Conservation (phyloP, 345 rosid species). For the Garcia nutans region DNA sequence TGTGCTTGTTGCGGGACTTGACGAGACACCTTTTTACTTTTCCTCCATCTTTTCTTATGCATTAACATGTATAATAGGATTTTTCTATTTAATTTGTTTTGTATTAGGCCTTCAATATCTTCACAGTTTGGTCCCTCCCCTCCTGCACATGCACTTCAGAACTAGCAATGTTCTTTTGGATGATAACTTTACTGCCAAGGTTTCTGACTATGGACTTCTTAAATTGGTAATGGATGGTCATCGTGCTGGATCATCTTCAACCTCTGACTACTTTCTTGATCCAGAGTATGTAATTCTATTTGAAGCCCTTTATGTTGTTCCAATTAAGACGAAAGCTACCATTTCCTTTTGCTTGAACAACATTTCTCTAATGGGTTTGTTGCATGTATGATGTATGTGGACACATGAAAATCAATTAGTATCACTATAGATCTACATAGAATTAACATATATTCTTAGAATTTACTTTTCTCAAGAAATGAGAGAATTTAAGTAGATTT, state of each 20-base stretch:
- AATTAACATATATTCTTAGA: neutral
- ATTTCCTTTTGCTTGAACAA: too few species aligned
- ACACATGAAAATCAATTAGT: neutral
- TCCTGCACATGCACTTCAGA: constrained; percentile 50
- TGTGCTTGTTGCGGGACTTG: too few species aligned
- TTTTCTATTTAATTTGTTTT: constrained; percentile 14
- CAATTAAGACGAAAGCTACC: too few species aligned
- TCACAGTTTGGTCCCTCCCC: constrained; percentile 46
- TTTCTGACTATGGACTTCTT: constrained; percentile 45
- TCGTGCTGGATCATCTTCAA: constrained; percentile 40
- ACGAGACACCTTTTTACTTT: neutral
- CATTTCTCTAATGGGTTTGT: neutral
- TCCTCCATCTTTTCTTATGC: neutral
- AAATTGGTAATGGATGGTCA: constrained; percentile 23
- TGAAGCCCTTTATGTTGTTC: neutral
- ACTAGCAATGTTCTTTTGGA: constrained; percentile 45
- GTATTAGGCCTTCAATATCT: constrained; percentile 46
- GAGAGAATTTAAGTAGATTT: too few species aligned
- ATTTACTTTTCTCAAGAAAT: too few species aligned
- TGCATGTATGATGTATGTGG: neutral
- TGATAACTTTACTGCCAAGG: constrained; percentile 37
- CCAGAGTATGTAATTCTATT: constrained; percentile 42
- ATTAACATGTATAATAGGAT: neutral
- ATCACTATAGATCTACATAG: neutral
- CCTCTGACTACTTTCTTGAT: constrained; percentile 41